Percentiles rank a stretch among this genome's conserved stretches.
Conservation (phyloP, 2,329 filamentous ascomycete genomes). For the Domatiomyces catenatus region DNA sequence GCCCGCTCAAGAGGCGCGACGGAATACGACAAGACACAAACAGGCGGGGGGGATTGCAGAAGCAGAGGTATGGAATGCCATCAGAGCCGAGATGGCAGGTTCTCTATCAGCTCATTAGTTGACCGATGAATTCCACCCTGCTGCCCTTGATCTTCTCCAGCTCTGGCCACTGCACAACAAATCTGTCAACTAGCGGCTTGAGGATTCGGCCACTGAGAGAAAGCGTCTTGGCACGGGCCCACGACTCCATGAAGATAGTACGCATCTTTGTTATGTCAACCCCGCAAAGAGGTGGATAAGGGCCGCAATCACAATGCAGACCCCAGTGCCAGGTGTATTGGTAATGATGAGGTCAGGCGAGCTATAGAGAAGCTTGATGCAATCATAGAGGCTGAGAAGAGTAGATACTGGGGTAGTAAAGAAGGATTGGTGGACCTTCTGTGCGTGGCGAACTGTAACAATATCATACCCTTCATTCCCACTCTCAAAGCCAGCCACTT, state of each 20-base stretch:
- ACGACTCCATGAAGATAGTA: slow-evolving; percentile 80
- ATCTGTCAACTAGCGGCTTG: slow-evolving; percentile 54
- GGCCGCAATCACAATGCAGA: slow-evolving; percentile 52
- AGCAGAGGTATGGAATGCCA: neutral
- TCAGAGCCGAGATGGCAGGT: neutral
- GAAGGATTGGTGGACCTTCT: slow-evolving; percentile 63
- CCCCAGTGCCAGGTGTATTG: slow-evolving; percentile 78
- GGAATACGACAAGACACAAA: neutral
- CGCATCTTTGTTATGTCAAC: slow-evolving; percentile 35
- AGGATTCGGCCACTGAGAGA: slow-evolving; percentile 76
- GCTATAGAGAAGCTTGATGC: slow-evolving; percentile 40
- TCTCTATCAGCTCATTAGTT: slow-evolving; percentile 8
- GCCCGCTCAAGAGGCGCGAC: neutral
- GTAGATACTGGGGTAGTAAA: slow-evolving; percentile 43
- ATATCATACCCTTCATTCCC: slow-evolving; percentile 51
- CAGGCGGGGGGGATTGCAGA: slow-evolving; percentile 3
- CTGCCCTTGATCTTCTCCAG: slow-evolving; percentile 31
- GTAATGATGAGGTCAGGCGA: slow-evolving; percentile 66
- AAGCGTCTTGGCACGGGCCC: slow-evolving; percentile 67
- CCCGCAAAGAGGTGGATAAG: slow-evolving; percentile 38
- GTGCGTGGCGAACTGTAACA: slow-evolving; percentile 57
- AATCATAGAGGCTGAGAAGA: slow-evolving; percentile 48
- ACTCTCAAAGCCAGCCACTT: slow-evolving; percentile 53
- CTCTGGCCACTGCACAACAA: slow-evolving; percentile 66
- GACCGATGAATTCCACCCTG: slow-evolving; percentile 13